Base-by-base conservation (phyloP, 1,139 yeast species). In the Yamadazyma dushanensis region DNA sequence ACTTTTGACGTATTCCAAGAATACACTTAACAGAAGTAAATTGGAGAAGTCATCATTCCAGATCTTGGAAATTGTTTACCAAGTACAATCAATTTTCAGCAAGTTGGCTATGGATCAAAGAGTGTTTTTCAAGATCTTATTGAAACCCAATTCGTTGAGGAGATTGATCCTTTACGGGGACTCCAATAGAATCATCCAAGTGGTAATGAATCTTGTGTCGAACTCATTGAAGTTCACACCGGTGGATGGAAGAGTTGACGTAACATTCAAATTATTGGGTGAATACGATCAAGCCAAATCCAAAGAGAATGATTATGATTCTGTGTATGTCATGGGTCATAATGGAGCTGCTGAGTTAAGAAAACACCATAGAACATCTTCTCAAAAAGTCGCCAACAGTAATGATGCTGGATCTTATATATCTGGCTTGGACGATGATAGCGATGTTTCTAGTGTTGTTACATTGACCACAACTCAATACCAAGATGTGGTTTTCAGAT, bases 211-310 rank as follows among this genome's bases (percentile, higher is more conserved):
- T 50, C 63, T 90, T 39, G 89, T 89, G 2, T 84, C 95, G 10
- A 90, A 88, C 56, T 83, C 95, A 0, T 63, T 90, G 45, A 90
- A 90, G 53, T 90, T 90, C 51, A 89, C 97, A 0, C 95, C 95
- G 0, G 81, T 78, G 14, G 88, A 87, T 44, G 97, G 97, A 2
- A 71, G 76, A 11, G 95, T 92, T 11, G 73, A 74, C 19, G 92
- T 89, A 2, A 57, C 73, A 0, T 75, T 87, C 44, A 75, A 71
- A 45, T 59, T 83, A n/a, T 45, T 82, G 18, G 94, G 94, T 16
- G 85, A 80, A 52, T 83, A 83, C 53, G 94, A 85, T 50, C 70
- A 46, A n/a, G 59, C 49, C 16, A 52, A 53, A 25, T 64, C 73
- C 2, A 50, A 72, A 46, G 66, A 39, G 3, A 55, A 48, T 9